phyloP scores from a whole-genome alignment of 2,329 filamentous ascomycete genomes.

The Phaeophleospora eucalypticola region DNA sequence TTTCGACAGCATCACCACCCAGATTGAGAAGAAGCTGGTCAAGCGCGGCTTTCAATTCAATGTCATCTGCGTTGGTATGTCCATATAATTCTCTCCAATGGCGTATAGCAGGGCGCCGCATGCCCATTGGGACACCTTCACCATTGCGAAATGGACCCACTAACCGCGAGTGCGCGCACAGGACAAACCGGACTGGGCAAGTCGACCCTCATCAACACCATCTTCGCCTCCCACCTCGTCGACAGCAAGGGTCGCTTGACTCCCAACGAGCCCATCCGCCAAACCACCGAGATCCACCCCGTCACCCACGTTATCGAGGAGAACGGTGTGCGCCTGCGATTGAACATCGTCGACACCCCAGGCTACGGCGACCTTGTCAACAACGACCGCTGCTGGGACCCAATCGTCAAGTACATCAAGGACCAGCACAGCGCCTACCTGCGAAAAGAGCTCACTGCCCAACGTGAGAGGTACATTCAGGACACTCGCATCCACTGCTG shows the following conservation, averaged over 20 bases:
- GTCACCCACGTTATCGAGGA: slow-evolving; percentile 99
- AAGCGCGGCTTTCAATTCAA: slow-evolving; percentile 99
- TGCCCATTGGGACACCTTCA: neutral
- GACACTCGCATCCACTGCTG: slow-evolving; percentile 99
- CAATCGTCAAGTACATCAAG: slow-evolving; percentile 99
- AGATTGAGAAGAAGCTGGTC: slow-evolving; percentile 99
- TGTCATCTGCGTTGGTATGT: slow-evolving; percentile 96
- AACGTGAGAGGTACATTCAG: slow-evolving; percentile 98
- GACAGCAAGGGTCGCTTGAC: slow-evolving; percentile 94
- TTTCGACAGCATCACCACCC: slow-evolving; percentile 99
- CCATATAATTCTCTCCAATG: slow-evolving; percentile 5
- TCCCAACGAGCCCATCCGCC: slow-evolving; percentile 88
- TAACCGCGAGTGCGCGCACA: slow-evolving; percentile 38
- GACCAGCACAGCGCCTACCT: slow-evolving; percentile 99
- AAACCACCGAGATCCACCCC: slow-evolving; percentile 95
- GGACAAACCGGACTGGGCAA: slow-evolving; percentile 98
- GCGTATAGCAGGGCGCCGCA: neutral
- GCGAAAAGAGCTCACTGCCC: slow-evolving; percentile 97
- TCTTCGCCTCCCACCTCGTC: slow-evolving; percentile 98
- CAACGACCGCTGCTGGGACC: slow-evolving; percentile 99
- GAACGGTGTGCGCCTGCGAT: slow-evolving; percentile 91
- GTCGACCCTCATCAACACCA: slow-evolving; percentile 99
- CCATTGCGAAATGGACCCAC: neutral
- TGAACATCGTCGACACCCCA: slow-evolving; percentile 99
- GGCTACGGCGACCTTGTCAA: slow-evolving; percentile 98